Base-by-base conservation (phyloP, 305 asterid genomes). In the Fraxinus ornus region DNA sequence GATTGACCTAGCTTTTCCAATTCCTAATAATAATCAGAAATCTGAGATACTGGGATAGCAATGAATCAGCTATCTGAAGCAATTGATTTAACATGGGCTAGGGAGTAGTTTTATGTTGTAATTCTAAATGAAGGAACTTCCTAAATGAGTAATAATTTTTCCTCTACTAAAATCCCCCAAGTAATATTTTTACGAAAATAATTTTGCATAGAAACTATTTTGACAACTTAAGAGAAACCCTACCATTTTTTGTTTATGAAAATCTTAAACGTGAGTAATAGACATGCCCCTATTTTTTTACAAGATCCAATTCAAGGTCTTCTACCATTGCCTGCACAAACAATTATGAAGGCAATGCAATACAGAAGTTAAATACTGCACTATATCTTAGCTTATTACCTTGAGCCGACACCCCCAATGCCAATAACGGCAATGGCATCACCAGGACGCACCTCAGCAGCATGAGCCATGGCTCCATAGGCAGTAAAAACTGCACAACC, bases 401-500 rank as follows among this genome's bases (percentile, higher is more conserved):
- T 95, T 78, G 98, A 95, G 86, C 99, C 99, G 82, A 95, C 99
- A 80, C 99, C 99, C 64, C 99, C 98, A 24, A 93, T 88, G 86
- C 99, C 99, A 88, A 95, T 95, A 86, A 95, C 97, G 6, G 99
- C 99, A 90, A 95, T 76, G 79, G 97, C 78, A 88, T 94, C 97
- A 83, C 99, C 98, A 79, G 97, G 94, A 26, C 88, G 94, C 77
- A 94, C 98, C 88, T 91, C 85, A 74, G 99, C 98, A 87, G 99
- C 99, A 92, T 95, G 99, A 85, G 97, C 95, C 97, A 95, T 92
- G 30, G 99, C 99, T 39, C 99, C 99, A 86, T 95, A 95, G 78
- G 99, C 99, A 84, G 99, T 95, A 83, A 95, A 95, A 87, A 95
- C 95, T 70, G 99, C 99, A 88, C 99, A 95, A 74, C 99, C 99